Evolutionary conservation across 2,329 filamentous ascomycete species (phyloP), one percentile per base, ranked within the genome.

Genomic region (Penicillium sp.): DNA sequence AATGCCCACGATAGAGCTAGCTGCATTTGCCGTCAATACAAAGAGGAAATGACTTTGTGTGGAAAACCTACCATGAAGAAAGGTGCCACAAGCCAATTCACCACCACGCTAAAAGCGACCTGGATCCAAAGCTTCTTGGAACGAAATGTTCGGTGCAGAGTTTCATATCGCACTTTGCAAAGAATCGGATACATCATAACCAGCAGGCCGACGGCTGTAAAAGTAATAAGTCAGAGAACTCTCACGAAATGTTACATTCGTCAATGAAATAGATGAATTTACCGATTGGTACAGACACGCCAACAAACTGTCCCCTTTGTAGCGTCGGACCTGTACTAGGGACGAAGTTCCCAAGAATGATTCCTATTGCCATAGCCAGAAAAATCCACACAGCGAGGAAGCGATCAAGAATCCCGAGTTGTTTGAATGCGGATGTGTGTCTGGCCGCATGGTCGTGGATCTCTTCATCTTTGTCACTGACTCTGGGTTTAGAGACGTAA

Each of bases 171-270:
- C 8, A 95, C 87, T 71, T 94, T 95, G 80, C 90, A 95, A 0
- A 95, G 76, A 52, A 95, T 95, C 0, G 90, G 91, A 64, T 94
- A 95, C 90, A 95, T 95, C 90, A 96, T 96, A 33, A 95, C 85
- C 0, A 96, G 79, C 0, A 95, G 75, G 0, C 91, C 90, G 43
- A 95, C 76, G 1, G 90, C 89, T 89, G 41, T 6, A 21, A 21
- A n/a, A 47, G 2, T n/a, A 38, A 41, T 29, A 31, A 15, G 9
- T 21, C 45, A 21, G n/a, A 33, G 4, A 6, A n/a, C 39, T 21
- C 18, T 21, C 18, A 21, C 18, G 18, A 21, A 21, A 21, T 21
- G 18, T 21, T 21, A 21, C 18, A 4, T 16, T 6, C 41, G 24
- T 26, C 2, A 1, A 38, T 65, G 26, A 62, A 47, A 29, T 4